These are phyloP conservation scores for Ascochyta rabiei DNA, from an alignment of 2,329 filamentous ascomycete species.

Conservation along the genomic window DNA sequence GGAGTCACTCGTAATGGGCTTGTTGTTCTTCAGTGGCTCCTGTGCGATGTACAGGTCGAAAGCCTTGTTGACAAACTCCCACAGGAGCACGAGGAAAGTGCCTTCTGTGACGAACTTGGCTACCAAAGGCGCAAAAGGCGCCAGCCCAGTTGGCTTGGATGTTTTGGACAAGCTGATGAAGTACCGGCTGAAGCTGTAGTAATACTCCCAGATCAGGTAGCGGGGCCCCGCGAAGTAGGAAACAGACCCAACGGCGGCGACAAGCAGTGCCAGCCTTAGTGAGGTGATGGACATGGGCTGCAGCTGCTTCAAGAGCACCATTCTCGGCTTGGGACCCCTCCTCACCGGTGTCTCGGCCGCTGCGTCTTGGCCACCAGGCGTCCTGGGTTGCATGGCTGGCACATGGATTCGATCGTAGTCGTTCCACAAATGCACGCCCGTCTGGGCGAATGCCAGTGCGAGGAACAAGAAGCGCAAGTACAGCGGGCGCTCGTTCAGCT, in stretches of 20 bases:
- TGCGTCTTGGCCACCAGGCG: slow-evolving; percentile 23
- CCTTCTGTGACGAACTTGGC: slow-evolving; percentile 61
- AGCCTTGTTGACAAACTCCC: slow-evolving; percentile 76
- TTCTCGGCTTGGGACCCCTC: slow-evolving; percentile 24
- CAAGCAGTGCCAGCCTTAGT: slow-evolving; percentile 52
- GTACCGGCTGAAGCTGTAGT: slow-evolving; percentile 71
- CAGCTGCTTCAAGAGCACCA: slow-evolving; percentile 28
- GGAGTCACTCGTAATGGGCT: slow-evolving; percentile 81
- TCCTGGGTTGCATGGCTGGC: slow-evolving; percentile 46
- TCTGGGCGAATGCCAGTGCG: slow-evolving; percentile 72
- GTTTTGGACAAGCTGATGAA: slow-evolving; percentile 78
- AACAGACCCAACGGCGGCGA: slow-evolving; percentile 46
- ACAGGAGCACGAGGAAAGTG: slow-evolving; percentile 71
- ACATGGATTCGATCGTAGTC: slow-evolving; percentile 73
- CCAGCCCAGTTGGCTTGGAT: slow-evolving; percentile 62
- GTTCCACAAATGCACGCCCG: slow-evolving; percentile 69
- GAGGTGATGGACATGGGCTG: slow-evolving; percentile 24
- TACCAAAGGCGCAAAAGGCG: slow-evolving; percentile 62
- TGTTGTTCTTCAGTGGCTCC: slow-evolving; percentile 81
- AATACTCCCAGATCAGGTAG: slow-evolving; percentile 53
- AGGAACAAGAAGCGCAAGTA: slow-evolving; percentile 76
- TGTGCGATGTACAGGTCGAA: slow-evolving; percentile 83
- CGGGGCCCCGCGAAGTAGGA: slow-evolving; percentile 42
- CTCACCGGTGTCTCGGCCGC: slow-evolving; percentile 7
- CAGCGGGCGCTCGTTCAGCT: slow-evolving; percentile 84